phyloP scores from a whole-genome alignment of 805 yeast species.

The Ogataea nakhonphanomensis region DNA sequence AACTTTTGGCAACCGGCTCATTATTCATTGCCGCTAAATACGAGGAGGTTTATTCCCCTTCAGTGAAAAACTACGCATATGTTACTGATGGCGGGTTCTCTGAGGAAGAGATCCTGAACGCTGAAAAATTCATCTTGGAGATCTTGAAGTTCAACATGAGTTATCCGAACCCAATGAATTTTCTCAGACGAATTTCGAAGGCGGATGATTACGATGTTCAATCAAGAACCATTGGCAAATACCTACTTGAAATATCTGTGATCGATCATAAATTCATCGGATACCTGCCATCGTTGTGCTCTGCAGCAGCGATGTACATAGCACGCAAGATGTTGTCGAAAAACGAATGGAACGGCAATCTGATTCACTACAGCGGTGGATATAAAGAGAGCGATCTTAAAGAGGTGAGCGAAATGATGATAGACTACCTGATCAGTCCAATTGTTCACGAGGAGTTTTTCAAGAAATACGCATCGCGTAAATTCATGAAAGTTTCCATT shows the following conservation, averaged over 20 bases:
- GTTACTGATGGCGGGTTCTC: conserved; percentile 84
- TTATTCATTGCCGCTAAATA: conserved; percentile 88
- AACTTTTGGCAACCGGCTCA: conserved; percentile 80
- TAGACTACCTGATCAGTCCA: conserved; percentile 75
- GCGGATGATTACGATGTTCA: conserved; percentile 87
- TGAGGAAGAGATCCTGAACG: conserved; percentile 75
- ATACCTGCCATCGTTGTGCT: conserved; percentile 67
- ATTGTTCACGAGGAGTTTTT: conserved; percentile 89
- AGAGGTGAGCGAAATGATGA: conserved; percentile 69
- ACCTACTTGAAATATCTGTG: conserved; percentile 70
- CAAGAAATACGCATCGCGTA: conserved; percentile 86
- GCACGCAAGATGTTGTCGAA: conserved; percentile 70
- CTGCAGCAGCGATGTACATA: conserved; percentile 87
- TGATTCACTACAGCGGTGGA: conserved; percentile 90
- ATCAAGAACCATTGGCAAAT: conserved; percentile 82
- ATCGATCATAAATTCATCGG: conserved; percentile 76
- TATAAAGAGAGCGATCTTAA: conserved; percentile 69
- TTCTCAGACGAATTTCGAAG: conserved; percentile 80
- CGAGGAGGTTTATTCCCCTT: conserved; percentile 88
- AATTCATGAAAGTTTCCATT: conserved; percentile 81
- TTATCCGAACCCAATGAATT: conserved; percentile 88
- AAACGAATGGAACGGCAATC: conserved; percentile 75
- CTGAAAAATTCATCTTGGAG: conserved; percentile 76
- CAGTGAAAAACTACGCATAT: conserved; percentile 79
- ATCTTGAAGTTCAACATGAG: conserved; percentile 70